Base-by-base conservation (phyloP, 768 basidiomycete species). In the Panaeolus cyanescens region DNA sequence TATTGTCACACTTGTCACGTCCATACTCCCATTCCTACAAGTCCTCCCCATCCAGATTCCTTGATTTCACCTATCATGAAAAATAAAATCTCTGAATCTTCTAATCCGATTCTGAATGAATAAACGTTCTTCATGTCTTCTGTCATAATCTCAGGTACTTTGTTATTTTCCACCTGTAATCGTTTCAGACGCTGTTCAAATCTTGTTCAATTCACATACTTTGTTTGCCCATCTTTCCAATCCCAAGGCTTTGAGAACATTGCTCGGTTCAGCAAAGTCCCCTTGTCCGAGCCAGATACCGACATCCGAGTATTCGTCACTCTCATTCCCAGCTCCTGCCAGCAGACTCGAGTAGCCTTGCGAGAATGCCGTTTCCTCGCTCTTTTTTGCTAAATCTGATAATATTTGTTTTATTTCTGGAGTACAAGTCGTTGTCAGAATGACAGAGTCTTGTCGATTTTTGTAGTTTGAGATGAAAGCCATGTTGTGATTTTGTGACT, bases 221-320 rank as follows among this genome's bases (percentile, higher is more conserved):
- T 15, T 42, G 45, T 31, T 17, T 13, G 58, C 28, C 34, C 39
- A 45, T 15, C 42, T 32, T 28, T 56, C 60, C 54, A 73, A 40
- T 12, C 70, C 67, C 7, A 74, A 61, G 3, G 65, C 61, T 13
- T 50, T 42, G 20, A 72, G 57, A 15, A 71, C 66, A 42, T 68
- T 68, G 22, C 34, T 42, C 39, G 71, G 62, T 32, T 67, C 66
- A 22, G 62, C 69, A 64, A 70, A 81, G 5, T 75, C 66, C 4
- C 80, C 81, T 5, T 62, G 54, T 8, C 85, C 84, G 4, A 88
- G 74, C 81, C 82, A 85, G 32, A 87, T 53, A 4, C 76, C 83
- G 22, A 84, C 68, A 62, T 87, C 85, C 5, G 80, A 80, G 39
- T 75, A 83, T 53, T 88, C 85, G 62, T 86, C 85, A 64, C 79